Evolutionary conservation across 2,329 filamentous ascomycete species (phyloP), one percentile per base, ranked within the genome.

Genomic region (Triangularia setosa): DNA sequence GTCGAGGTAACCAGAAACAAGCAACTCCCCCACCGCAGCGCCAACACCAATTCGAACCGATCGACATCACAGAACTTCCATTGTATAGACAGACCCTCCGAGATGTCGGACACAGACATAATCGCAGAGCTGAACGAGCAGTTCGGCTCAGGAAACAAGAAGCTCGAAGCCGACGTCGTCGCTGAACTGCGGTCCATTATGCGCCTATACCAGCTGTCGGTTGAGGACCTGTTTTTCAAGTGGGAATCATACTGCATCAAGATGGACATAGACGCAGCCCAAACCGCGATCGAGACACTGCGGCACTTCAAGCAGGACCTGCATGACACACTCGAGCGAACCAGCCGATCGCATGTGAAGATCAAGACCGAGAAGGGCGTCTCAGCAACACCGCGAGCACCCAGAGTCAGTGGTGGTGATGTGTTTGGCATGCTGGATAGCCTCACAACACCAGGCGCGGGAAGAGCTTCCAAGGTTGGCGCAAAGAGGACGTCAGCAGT

Each of bases 211-310:
- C 87, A 87, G 57, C 84, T 98, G 66, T 86, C 88, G 16, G 83
- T 88, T 33, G 89, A 98, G 75, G 95, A 98, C 75, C 83, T 98
- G 25, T 97, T 92, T 78, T 97, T 92, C 86, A 98, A 98, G 83
- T 99, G 95, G 95, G 95, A 99, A 77, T 94, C 93, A 0, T 98
- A 97, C 82, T 93, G 91, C 77, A 90, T 99, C 75, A 96, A 94
- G 78, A 93, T 98, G 88, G 92, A 93, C 24, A 80, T 87, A 57
- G 92, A 96, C 63, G 90, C 92, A 64, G 88, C 88, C 67, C 88
- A 83, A 65, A 79, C 91, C 66, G 86, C 90, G 57, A 81, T 96
- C 52, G 85, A 90, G 40, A 89, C 85, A 0, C 85, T 91, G 55
- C 85, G 90, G 53, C 86, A 87, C 62, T 90, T 99, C 75, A 97